Evolutionary conservation across 176 grass and related monocot species (phyloP), one percentile per base, ranked within the genome.

Genomic region (Ensete glaucum): DNA sequence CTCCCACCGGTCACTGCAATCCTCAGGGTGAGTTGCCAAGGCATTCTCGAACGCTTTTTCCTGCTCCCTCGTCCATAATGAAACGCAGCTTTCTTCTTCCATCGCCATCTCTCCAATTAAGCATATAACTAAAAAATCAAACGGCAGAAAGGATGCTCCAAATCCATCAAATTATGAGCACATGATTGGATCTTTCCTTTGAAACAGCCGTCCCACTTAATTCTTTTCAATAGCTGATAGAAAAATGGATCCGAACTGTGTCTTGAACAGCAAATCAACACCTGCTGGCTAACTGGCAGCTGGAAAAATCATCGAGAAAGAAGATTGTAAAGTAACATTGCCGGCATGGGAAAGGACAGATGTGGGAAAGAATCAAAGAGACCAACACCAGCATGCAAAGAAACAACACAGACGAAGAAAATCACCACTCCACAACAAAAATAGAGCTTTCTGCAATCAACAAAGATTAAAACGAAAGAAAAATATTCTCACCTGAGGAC

Each of bases 1-100:
- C 50, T 93, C 85, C 94, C 88, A 93, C 86, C 80, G 55, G 69
- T 73, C 49, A 12, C 55, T 26, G 21, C 56, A 62, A 71, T 73
- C 55, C 78, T 73, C 78, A 9, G 62, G 75, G 43, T 70, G 67
- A 20, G 67, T 70, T n/a, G 67, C 67, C 11, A 70, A 9, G 9
- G 67, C 15, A 70, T 51, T 70, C 67, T 70, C 67, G 17, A 70
- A 70, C 11, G 67, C 67, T 4, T 70, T 70, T 70, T 70, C 67
- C 67, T 70, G 34, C 43, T 70, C 67, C 14, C 34, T 70, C 19
- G 43, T 70, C 67, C 67, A 70, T 9, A 48, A 70, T 48, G 48
- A 50, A n/a, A 17, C 48, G 12, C 19, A 70, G 20, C 34, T 20
- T 21, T 70, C 43, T 50, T 9, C 67, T 70, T 70, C 67, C 67